Evolutionary conservation across 208 protist genomes (phyloP).

Genomic region (Willaertia magna): DNA sequence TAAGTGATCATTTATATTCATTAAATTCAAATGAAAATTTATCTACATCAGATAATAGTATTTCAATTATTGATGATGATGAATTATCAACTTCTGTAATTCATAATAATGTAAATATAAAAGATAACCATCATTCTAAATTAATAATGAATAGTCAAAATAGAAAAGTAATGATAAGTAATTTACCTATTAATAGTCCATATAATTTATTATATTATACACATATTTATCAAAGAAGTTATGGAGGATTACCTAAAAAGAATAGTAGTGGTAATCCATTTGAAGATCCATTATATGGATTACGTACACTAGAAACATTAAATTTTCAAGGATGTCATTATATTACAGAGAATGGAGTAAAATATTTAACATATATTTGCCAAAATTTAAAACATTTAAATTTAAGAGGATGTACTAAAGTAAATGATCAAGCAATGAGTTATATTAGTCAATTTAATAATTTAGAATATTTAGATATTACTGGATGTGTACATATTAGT

Average conservation of each 20-base stretch:
- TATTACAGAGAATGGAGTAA: constrained; percentile 2
- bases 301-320: background rate
- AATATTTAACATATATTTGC: background rate
- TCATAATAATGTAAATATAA: background rate
- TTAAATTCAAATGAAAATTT: too few species aligned
- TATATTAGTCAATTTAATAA: background rate
- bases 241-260: background rate
- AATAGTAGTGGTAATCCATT: background rate
- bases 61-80: background rate
- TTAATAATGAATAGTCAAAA: too few species aligned
- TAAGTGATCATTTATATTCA: too few species aligned
- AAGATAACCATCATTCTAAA: background rate
- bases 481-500: background rate
- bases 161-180: too few species aligned
- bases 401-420: background rate
- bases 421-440: background rate
- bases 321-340: background rate
- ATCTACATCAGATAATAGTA: too few species aligned
- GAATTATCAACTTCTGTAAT: background rate
- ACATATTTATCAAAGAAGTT: background rate
- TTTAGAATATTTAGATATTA: background rate
- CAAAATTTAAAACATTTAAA: constrained; percentile 5
- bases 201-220: background rate
- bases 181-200: background rate
- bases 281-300: background rate